Percentiles rank a stretch among this genome's conserved stretches.
phyloP scores from a whole-genome alignment of 352 stramenopile genomes.

The Thraustochytrium striatum region DNA sequence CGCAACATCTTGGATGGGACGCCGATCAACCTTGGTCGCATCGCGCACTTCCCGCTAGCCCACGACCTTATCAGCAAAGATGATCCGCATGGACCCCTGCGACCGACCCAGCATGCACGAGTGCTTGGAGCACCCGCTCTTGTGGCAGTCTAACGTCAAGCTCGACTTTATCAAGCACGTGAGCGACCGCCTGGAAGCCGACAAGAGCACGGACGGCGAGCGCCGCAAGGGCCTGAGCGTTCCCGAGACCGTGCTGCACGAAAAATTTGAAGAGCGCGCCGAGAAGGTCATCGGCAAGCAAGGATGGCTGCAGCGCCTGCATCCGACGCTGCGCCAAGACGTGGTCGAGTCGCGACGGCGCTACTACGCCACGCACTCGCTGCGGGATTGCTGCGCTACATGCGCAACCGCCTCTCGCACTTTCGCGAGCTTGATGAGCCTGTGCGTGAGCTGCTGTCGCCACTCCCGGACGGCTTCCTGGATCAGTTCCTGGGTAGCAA shows the following conservation, averaged over 20 bases:
- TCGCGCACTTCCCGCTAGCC: conserved; percentile 4
- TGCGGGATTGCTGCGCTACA: conserved; percentile 37
- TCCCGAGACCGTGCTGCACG: conserved; percentile 17
- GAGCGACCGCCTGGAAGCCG: conserved; percentile 29
- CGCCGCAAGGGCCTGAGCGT: not conserved
- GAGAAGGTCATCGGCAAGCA: conserved; percentile 15
- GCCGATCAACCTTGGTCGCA: conserved; percentile 17
- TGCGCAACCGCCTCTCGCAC: conserved; percentile 31
- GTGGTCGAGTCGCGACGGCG: conserved; percentile 30
- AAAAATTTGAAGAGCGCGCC: conserved; percentile 4
- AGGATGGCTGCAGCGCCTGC: conserved; percentile 34
- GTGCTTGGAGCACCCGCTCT: conserved; percentile 26
- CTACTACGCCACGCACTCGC: conserved; percentile 37
- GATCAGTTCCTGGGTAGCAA: conserved; percentile 32
- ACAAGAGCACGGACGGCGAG: not conserved
- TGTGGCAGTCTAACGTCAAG: not conserved
- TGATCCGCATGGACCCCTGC: conserved; percentile 7
- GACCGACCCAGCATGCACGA: conserved; percentile 14
- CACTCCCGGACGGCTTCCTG: conserved; percentile 14
- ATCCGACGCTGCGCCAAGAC: conserved; percentile 26
- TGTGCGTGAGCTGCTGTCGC: conserved; percentile 20
- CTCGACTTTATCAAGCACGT: conserved; percentile 40
- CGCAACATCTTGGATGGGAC: conserved; percentile 40
- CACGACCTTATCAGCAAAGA: conserved; percentile 30
- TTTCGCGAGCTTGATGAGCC: not conserved